phyloP scores from a whole-genome alignment of 805 yeast genomes.

The Kuraishia borneana region DNA sequence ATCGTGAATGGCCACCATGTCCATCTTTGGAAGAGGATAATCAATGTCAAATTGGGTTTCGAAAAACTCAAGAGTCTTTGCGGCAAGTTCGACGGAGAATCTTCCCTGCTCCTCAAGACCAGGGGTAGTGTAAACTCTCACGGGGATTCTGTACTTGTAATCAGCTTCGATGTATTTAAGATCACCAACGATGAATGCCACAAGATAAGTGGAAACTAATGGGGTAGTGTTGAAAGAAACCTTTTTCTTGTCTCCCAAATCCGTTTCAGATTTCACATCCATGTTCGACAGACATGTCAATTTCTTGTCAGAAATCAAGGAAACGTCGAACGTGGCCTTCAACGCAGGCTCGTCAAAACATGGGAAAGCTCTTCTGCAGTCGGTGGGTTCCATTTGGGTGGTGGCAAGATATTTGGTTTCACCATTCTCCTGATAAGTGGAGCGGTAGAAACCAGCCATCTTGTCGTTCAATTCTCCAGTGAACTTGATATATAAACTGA shows the following conservation, averaged over 20 bases:
- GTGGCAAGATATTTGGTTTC: slow-evolving; percentile 64
- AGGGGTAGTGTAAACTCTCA: slow-evolving; percentile 71
- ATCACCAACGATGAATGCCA: slow-evolving; percentile 77
- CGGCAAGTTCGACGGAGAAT: slow-evolving; percentile 65
- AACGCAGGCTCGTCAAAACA: slow-evolving; percentile 78
- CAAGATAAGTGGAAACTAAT: slow-evolving; percentile 73
- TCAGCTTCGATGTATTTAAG: slow-evolving; percentile 53
- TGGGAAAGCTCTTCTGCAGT: slow-evolving; percentile 81
- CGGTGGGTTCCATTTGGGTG: slow-evolving; percentile 82
- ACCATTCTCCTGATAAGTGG: slow-evolving; percentile 52
- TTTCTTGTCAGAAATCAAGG: slow-evolving; percentile 42
- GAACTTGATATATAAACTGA: slow-evolving; percentile 37
- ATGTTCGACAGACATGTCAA: slow-evolving; percentile 59
- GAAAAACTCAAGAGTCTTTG: slow-evolving; percentile 63
- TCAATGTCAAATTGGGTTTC: slow-evolving; percentile 64
- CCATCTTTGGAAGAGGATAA: slow-evolving; percentile 67
- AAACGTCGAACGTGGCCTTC: slow-evolving; percentile 61
- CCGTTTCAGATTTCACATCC: slow-evolving; percentile 44
- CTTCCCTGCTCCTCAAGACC: slow-evolving; percentile 64
- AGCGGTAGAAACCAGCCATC: slow-evolving; percentile 78
- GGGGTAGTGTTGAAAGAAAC: slow-evolving; percentile 69
- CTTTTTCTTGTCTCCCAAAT: slow-evolving; percentile 36
- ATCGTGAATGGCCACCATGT: slow-evolving; percentile 74
- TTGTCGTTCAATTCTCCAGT: slow-evolving; percentile 60
- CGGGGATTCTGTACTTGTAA: slow-evolving; percentile 55